Evolutionary conservation across 225 moss, liverwort and hornwort species (phyloP).

Genomic region (Asterella californica): DNA sequence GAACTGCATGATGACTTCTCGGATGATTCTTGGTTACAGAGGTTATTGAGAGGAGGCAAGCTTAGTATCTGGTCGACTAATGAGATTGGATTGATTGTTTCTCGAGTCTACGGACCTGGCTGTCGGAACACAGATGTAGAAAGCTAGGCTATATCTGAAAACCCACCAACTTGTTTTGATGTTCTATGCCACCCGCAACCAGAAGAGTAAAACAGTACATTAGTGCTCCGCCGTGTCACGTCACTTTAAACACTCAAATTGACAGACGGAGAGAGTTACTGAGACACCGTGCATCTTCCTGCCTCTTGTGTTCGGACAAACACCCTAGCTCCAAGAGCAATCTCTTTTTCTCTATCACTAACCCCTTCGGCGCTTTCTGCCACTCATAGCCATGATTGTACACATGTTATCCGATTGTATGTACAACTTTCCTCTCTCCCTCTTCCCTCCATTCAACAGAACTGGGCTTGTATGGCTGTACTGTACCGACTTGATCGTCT

Average conservation of each 20-base stretch:
- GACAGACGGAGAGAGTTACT: neutral
- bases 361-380: no score
- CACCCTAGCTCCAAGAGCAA: no score
- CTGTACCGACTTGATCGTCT: no score
- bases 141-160: neutral
- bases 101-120: neutral
- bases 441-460: no score
- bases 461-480: no score
- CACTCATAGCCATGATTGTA: no score
- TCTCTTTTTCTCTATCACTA: no score
- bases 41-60: neutral
- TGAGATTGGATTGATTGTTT: neutral
- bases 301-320: no score
- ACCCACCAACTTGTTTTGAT: neutral
- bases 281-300: neutral
- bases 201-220: neutral
- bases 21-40: neutral
- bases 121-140: neutral
- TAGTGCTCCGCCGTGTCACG: neutral
- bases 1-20: neutral
- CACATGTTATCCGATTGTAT: no score
- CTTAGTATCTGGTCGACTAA: neutral
- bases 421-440: no score
- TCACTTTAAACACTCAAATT: neutral
- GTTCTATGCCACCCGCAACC: neutral